phyloP scores from a whole-genome alignment of 2,329 filamentous ascomycete genomes.

The Ascocoryne sarcoides region DNA sequence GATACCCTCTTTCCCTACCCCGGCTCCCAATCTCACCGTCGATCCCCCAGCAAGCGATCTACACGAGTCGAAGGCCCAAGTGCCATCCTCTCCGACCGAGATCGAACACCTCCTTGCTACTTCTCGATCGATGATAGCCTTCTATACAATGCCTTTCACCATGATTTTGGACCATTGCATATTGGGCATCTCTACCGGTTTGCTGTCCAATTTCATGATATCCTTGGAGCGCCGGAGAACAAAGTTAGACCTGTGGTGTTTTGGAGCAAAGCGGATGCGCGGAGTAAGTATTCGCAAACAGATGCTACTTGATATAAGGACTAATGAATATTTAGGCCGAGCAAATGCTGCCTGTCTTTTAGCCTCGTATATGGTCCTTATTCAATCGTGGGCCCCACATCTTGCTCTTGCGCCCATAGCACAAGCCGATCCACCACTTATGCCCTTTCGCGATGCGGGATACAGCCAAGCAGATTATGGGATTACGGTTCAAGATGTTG shows the following conservation, averaged over 20 bases:
- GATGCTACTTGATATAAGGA: not conserved
- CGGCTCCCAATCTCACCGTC: conserved; percentile 39
- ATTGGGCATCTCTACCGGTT: conserved; percentile 97
- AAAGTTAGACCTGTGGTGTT: conserved; percentile 87
- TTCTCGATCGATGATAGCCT: conserved; percentile 91
- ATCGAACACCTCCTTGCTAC: conserved; percentile 70
- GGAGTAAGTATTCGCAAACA: conserved; percentile 52
- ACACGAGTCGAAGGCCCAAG: conserved; percentile 53
- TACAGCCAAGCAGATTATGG: conserved; percentile 98
- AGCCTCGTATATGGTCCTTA: conserved; percentile 97
- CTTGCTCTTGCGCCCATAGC: conserved; percentile 90
- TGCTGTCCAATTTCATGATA: conserved; percentile 90
- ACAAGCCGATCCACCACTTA: conserved; percentile 91
- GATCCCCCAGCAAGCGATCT: conserved; percentile 68
- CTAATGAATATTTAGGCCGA: conserved; percentile 49
- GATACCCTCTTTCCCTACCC: conserved; percentile 84
- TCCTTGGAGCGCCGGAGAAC: conserved; percentile 84
- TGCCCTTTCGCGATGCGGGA: conserved; percentile 97
- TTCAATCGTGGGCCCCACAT: conserved; percentile 96
- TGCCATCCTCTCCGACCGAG: conserved; percentile 34
- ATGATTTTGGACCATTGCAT: conserved; percentile 95
- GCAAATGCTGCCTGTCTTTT: conserved; percentile 92
- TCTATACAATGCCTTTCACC: conserved; percentile 96
- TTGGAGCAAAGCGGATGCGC: conserved; percentile 86
- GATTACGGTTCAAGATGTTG: conserved; percentile 90